These are phyloP conservation scores for Xylaria cubensis DNA, from an alignment of 495 filamentous ascomycete species.

Conservation along the genomic window DNA sequence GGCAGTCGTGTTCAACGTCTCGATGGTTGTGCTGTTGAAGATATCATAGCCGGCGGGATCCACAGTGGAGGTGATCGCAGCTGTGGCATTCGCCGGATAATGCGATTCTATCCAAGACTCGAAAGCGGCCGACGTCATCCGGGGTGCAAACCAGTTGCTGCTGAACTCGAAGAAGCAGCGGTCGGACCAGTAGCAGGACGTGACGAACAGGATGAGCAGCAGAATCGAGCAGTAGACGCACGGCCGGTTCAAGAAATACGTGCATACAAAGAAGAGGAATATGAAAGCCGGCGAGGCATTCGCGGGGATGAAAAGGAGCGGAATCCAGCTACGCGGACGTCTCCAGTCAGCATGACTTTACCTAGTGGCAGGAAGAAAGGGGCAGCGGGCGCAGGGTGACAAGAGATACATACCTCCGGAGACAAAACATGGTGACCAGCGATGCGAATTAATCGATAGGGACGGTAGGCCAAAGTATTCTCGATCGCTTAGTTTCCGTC, in stretches of 20 bases:
- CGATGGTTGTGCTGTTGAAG: slow-evolving; percentile 50
- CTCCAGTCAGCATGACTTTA: slow-evolving; percentile 20
- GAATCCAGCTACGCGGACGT: slow-evolving; percentile 64
- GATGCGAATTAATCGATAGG: background rate
- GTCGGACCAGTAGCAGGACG: slow-evolving; percentile 90
- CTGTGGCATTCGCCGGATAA: slow-evolving; percentile 22
- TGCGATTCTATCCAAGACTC: slow-evolving; percentile 28
- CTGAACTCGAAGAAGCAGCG: slow-evolving; percentile 85
- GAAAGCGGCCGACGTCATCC: slow-evolving; percentile 37
- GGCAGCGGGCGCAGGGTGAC: background rate
- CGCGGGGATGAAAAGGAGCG: slow-evolving; percentile 76
- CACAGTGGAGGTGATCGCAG: slow-evolving; percentile 42
- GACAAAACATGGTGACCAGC: slow-evolving; percentile 75
- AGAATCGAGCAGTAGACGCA: slow-evolving; percentile 92
- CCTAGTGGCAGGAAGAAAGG: background rate
- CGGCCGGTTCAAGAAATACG: slow-evolving; percentile 87
- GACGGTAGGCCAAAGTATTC: background rate
- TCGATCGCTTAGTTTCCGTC: slow-evolving; percentile 2
- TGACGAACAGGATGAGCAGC: slow-evolving; percentile 85
- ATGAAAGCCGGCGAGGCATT: slow-evolving; percentile 87
- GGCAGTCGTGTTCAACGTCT: slow-evolving; percentile 73
- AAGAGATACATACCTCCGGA: slow-evolving; percentile 68
- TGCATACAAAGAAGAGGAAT: slow-evolving; percentile 86
- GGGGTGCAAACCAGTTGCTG: slow-evolving; percentile 84
- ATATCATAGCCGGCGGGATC: slow-evolving; percentile 50